A percentile compares a stretch with the other conserved stretches of the same genome.
These are phyloP conservation scores for Fusarium equiseti DNA, from an alignment of 2,329 filamentous ascomycete species.

Conservation along the genomic window DNA sequence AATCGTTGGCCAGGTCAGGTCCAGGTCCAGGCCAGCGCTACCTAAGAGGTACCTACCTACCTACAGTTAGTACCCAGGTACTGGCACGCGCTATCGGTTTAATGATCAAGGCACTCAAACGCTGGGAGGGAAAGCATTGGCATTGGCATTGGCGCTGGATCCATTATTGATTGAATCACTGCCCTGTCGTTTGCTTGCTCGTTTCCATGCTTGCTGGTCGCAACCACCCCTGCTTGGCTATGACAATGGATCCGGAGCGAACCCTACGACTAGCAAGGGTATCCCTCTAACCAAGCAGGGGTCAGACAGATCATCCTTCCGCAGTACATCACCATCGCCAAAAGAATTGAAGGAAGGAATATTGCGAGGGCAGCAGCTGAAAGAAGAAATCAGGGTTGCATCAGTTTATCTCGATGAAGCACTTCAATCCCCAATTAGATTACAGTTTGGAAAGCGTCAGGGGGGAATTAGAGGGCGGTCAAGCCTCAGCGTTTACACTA, in stretches of 20 bases:
- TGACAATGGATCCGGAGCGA: constrained; percentile 28
- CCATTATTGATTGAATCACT: constrained; percentile 28
- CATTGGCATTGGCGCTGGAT: constrained; percentile 4
- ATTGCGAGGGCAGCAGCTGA: constrained; percentile 30
- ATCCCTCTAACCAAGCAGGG: constrained; percentile 26
- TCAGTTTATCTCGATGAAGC: constrained; percentile 1
- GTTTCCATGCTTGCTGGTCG: constrained; percentile 12
- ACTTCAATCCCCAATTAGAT: constrained; percentile 20
- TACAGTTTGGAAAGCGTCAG: constrained; percentile 17
- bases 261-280: constrained; percentile 34
- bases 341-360: constrained; percentile 6
- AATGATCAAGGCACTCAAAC: constrained; percentile 17
- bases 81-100: constrained; percentile 18
- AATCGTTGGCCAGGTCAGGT: constrained; percentile 22
- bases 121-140: constrained; percentile 2
- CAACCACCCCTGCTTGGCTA: constrained; percentile 18
- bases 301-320: constrained; percentile 22
- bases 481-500: constrained; percentile 32
- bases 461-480: constrained; percentile 1
- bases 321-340: constrained; percentile 10
- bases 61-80: constrained; percentile 4
- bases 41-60: constrained; percentile 6
- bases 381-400: constrained; percentile 14
- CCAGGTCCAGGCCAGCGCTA: constrained; percentile 15
- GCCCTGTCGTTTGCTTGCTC: neutral